Percentiles rank a stretch among this genome's conserved stretches.
phyloP scores from a whole-genome alignment of 305 asterid genomes.

The Fraxinus albicans region DNA sequence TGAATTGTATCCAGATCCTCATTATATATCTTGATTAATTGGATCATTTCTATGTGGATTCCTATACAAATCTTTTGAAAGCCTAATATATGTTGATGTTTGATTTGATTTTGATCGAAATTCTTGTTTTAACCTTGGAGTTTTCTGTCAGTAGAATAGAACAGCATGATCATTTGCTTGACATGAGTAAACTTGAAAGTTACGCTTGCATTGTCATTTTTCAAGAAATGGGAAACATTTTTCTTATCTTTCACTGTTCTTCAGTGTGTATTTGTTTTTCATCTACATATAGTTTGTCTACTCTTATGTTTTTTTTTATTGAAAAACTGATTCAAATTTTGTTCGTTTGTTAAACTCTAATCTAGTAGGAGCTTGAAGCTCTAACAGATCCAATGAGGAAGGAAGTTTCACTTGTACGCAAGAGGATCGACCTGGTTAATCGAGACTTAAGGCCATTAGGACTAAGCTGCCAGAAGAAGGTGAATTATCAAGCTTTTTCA shows the following conservation, averaged over 20 bases:
- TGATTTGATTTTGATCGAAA: background rate
- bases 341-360: conserved; percentile 11
- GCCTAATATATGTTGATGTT: background rate
- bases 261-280: background rate
- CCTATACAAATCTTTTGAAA: background rate
- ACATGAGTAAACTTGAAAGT: background rate
- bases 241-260: background rate
- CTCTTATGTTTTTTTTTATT: background rate
- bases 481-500: conserved; percentile 7
- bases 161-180: background rate
- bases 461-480: conserved; percentile 68
- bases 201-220: background rate
- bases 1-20: background rate
- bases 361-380: conserved; percentile 69
- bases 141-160: background rate
- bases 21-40: background rate
- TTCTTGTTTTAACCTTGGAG: background rate
- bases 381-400: conserved; percentile 76
- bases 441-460: conserved; percentile 61
- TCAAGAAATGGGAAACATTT: background rate
- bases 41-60: background rate
- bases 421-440: conserved; percentile 53
- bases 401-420: conserved; percentile 60
- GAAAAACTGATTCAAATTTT: background rate
- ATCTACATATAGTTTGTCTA: background rate